Base-by-base conservation (phyloP, 1,284 basidiomycete species). In the Leccinum subrobustum region DNA sequence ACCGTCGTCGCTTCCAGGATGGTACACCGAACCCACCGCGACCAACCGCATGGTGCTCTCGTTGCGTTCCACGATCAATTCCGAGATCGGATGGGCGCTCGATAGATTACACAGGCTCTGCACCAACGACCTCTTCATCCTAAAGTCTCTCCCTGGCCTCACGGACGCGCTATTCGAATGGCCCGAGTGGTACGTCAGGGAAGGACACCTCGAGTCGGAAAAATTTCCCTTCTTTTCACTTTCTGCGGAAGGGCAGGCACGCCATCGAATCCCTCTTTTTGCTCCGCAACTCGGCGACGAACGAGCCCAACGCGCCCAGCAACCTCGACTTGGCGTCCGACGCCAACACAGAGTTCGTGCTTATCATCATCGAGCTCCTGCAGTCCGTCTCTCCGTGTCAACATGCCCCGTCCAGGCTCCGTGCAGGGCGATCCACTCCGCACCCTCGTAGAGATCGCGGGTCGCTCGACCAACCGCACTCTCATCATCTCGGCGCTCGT, bases 31-130 rank as follows among this genome's bases (percentile, higher is more conserved):
- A 70, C 76, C 79, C 2, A 79, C 82, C 3, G 79, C 87, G 0
- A 87, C 78, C 69, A 95, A 95, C 70, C 82, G 93, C 53, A 93
- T 95, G 86, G 77, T 90, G 4, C 83, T 95, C 11, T 86, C 92
- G 3, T 76, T 95, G 52, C 83, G 85, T 31, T 94, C 89, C 25
- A 88, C 86, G 1, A 87, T 95, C 54, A 80, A 86, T 60, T 75
- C 81, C 4, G 93, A 95, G 68, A 80, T 93, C 57, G 83, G 84
- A 59, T 95, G 92, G 89, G 88, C 92, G 12, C 81, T 95, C 54
- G 87, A 91, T 67, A 85, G 91, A 56, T 81, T 95, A 11, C 86
- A 87, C 66, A 83, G 88, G 25, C 78, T 92, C n/a, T 88, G 86
- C 65, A 81, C 81, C 69, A 91, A 87, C 74, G 91, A 93, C 58